A percentile compares a stretch with the other conserved stretches of the same genome.
Conservation (phyloP, 257 asterid genomes). For the Solanum chaucha region DNA sequence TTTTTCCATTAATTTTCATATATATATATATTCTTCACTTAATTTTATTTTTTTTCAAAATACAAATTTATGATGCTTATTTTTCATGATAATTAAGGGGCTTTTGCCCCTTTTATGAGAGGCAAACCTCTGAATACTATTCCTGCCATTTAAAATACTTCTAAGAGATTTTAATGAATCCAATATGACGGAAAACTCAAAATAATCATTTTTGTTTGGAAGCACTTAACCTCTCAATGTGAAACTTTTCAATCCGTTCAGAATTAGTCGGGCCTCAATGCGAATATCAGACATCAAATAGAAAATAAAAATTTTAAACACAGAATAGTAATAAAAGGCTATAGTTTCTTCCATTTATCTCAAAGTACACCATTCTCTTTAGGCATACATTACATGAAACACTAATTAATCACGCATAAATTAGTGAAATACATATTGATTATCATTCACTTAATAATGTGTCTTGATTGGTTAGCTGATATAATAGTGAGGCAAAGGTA, state of each 20-base stretch:
- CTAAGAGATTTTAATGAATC: background rate
- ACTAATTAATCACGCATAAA: background rate
- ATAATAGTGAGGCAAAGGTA: slow-evolving; percentile 35
- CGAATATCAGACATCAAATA: background rate
- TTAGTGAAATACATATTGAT: background rate
- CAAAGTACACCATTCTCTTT: background rate
- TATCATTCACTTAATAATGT: background rate
- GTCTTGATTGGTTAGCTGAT: slow-evolving; percentile 39
- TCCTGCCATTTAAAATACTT: background rate
- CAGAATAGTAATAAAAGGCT: background rate
- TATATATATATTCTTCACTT: too few species aligned
- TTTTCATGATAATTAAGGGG: background rate
- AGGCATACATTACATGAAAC: background rate
- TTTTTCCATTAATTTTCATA: too few species aligned
- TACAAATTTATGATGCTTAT: background rate
- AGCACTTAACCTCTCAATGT: background rate
- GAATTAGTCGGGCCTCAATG: background rate
- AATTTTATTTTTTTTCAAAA: too few species aligned
- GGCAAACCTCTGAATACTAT: background rate
- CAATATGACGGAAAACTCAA: background rate
- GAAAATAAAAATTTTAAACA: background rate
- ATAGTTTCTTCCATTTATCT: background rate
- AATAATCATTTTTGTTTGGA: background rate
- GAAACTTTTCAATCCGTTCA: background rate
- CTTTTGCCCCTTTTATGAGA: background rate